Evolutionary conservation across 2,329 filamentous ascomycete species (phyloP).

Genomic region (Sclerotinia subarctica): DNA sequence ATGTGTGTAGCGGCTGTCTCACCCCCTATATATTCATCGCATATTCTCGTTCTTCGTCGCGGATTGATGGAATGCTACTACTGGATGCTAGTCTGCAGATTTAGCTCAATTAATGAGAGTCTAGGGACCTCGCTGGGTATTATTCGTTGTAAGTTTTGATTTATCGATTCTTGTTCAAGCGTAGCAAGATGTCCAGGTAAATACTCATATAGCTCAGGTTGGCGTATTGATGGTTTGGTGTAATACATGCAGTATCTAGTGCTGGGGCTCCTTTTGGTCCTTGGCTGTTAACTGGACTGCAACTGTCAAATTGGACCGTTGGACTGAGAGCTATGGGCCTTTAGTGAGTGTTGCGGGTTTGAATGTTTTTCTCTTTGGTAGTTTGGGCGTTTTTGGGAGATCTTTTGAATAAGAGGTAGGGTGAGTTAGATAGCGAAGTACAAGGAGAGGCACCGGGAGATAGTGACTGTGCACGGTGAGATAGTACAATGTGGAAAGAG

Average conservation of each 20-base stretch:
- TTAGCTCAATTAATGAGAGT: constrained; percentile 52
- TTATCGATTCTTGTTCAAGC: constrained; percentile 58
- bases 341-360: neutral
- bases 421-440: too few species aligned
- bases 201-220: constrained; percentile 56
- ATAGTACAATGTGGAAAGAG: constrained; percentile 42
- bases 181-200: constrained; percentile 61
- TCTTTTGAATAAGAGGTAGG: neutral
- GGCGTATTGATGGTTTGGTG: constrained; percentile 58
- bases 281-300: constrained; percentile 54
- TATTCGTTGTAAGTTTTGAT: constrained; percentile 58
- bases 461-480: constrained; percentile 27
- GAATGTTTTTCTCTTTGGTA: neutral
- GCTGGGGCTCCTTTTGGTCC: constrained; percentile 54
- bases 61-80: constrained; percentile 55
- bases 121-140: constrained; percentile 55
- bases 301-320: constrained; percentile 41
- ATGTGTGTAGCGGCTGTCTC: constrained; percentile 60
- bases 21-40: constrained; percentile 56
- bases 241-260: constrained; percentile 58
- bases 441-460: neutral
- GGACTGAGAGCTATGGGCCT: constrained; percentile 38
- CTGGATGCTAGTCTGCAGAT: constrained; percentile 56
- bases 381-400: neutral
- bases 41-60: constrained; percentile 53